These are phyloP conservation scores for Leucosporidium scottii DNA, from an alignment of 768 basidiomycete genomes.

Conservation along the genomic window DNA sequence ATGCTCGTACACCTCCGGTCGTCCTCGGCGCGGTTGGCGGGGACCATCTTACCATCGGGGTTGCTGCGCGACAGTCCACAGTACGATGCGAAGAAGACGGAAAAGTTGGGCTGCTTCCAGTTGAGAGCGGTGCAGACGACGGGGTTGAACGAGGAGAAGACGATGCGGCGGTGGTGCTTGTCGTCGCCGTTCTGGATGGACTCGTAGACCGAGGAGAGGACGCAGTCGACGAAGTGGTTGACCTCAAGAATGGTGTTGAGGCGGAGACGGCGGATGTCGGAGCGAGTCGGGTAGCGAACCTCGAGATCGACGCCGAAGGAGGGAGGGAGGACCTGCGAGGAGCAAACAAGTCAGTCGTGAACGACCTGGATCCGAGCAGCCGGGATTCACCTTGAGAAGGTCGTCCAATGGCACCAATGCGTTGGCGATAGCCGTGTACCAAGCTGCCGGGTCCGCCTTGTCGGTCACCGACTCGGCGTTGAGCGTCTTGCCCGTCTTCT, in stretches of 20 bases:
- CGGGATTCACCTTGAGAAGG: conserved; percentile 60
- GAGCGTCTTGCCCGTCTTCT: conserved; percentile 47
- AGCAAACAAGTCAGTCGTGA: conserved; percentile 45
- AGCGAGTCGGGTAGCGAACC: conserved; percentile 62
- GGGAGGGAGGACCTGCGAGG: conserved; percentile 44
- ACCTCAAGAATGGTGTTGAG: conserved; percentile 58
- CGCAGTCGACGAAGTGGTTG: conserved; percentile 74
- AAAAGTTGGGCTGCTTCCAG: conserved; percentile 99
- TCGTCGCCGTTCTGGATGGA: conserved; percentile 45
- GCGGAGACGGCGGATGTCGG: conserved; percentile 47
- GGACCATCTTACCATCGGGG: conserved; percentile 31
- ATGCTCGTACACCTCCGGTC: conserved; percentile 58
- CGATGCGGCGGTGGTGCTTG: conserved; percentile 46
- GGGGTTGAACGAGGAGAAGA: conserved; percentile 88
- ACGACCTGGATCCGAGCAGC: neutral
- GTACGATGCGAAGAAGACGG: conserved; percentile 86
- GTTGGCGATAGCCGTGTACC: conserved; percentile 41
- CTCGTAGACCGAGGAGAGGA: conserved; percentile 74
- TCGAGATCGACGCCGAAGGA: conserved; percentile 72
- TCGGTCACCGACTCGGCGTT: conserved; percentile 30
- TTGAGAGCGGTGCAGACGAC: conserved; percentile 84
- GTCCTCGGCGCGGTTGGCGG: conserved; percentile 42
- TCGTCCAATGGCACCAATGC: conserved; percentile 62
- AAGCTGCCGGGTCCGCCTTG: conserved; percentile 39
- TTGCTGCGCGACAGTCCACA: conserved; percentile 58